Evolutionary conservation across 2,329 filamentous ascomycete species (phyloP), one percentile per base, ranked within the genome.

Genomic region (Graphilbum fragrans): DNA sequence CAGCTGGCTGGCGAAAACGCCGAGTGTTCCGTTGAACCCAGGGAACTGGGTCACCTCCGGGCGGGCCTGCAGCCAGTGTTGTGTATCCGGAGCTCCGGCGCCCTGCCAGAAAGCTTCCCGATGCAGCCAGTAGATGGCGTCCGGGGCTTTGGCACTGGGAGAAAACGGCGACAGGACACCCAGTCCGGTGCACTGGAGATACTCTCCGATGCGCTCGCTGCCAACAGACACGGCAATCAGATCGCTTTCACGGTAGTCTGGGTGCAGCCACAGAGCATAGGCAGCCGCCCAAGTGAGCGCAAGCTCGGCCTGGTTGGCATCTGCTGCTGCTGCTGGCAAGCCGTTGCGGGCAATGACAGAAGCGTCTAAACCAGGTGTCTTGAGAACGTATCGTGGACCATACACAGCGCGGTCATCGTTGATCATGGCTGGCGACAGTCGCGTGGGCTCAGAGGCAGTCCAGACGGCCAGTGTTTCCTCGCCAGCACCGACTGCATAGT

Each of bases 1-100:
- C 0, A 57, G 50, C 32, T 57, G 55, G 43, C 50, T n/a, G 69
- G 70, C 51, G 67, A 66, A 18, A 61, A 21, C 12, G 50, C 47
- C 19, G 49, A 8, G 10, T 1, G 18, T 32, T 0, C 34, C 29
- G 23, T 27, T 27, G 43, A 25, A 65, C 32, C 62, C 59, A 40
- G 62, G 58, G 19, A 51, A 60, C 35, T 35, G 66, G 63, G 3
- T 73, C 67, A 7, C 69, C 65, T 79, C 79, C 82, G 45, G 69
- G 67, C 2, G 77, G 69, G 19, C 77, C 77, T 36, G 77, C 63
- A 11, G 80, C 80, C 43, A 81, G 71, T 7, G 37, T 25, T 45
- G 43, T 9, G 27, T 33, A 17, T 25, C 34, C 1, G 80, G 80
- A 1, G 77, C 80, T 17, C 71, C 78, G 2, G 50, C 43, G 31